Evolutionary conservation across 164 flowering plant genomes (phyloP).

Genomic region (Vitis cinerea): DNA sequence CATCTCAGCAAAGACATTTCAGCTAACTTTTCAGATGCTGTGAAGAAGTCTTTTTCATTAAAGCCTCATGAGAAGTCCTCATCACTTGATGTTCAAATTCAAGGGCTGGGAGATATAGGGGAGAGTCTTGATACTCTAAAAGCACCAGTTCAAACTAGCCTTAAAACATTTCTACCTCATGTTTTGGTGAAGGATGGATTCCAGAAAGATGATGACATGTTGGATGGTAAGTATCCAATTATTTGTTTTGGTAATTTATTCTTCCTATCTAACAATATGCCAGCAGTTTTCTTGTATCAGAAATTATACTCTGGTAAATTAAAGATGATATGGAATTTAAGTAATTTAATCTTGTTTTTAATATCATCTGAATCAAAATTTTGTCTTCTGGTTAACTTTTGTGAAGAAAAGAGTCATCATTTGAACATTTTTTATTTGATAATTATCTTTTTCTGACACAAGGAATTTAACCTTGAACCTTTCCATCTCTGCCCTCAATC

Average conservation of each 20-base stretch:
- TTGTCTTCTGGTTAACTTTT: background rate
- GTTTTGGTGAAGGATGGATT: slow-evolving; percentile 17
- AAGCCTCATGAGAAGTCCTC: slow-evolving; percentile 23
- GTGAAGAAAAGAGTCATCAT: background rate
- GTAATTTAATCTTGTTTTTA: background rate
- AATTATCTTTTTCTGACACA: too few relatives aligned
- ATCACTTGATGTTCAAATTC: slow-evolving; percentile 15
- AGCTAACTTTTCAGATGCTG: slow-evolving; percentile 22
- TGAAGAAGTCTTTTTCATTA: slow-evolving; percentile 13
- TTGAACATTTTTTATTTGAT: background rate
- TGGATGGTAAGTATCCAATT: slow-evolving; percentile 20
- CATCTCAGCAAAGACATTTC: slow-evolving; percentile 50
- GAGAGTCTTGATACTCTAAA: slow-evolving; percentile 12
- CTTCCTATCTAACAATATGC: background rate
- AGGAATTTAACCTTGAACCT: too few relatives aligned
- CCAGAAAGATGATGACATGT: slow-evolving; percentile 1
- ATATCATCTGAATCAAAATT: background rate
- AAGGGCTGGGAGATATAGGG: slow-evolving; percentile 13
- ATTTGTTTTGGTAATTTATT: background rate
- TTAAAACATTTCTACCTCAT: slow-evolving; percentile 16
- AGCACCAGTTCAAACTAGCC: slow-evolving; percentile 6
- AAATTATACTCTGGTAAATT: background rate
- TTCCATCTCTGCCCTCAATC: too few relatives aligned
- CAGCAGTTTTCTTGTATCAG: background rate
- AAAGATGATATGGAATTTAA: background rate